Conservation (phyloP, 495 filamentous ascomycete species). For the Bacidia rubella region DNA sequence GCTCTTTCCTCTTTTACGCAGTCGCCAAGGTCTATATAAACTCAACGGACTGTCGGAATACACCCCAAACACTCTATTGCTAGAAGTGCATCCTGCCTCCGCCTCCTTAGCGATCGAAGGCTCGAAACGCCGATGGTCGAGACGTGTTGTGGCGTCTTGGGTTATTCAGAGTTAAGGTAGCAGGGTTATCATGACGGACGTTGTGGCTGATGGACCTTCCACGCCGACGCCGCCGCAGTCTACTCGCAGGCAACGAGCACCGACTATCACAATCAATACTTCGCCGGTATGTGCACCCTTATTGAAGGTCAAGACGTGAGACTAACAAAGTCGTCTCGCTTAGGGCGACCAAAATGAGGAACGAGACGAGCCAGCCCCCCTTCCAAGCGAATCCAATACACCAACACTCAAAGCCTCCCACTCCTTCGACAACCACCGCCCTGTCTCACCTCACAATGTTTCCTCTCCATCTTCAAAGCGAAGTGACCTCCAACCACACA, state of each 20-base stretch:
- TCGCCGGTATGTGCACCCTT: slow-evolving; percentile 43
- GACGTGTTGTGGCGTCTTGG: not conserved
- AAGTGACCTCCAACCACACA: slow-evolving; percentile 34
- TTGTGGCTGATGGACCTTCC: slow-evolving; percentile 12
- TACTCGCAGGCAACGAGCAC: slow-evolving; percentile 31
- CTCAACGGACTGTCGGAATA: too few species aligned
- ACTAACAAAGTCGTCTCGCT: slow-evolving; percentile 17
- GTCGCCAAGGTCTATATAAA: too few species aligned
- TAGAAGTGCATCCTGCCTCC: not conserved
- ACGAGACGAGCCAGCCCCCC: slow-evolving; percentile 9
- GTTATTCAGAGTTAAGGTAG: not conserved
- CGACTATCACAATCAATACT: slow-evolving; percentile 66
- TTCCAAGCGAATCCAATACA: slow-evolving; percentile 27
- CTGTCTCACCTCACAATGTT: slow-evolving; percentile 83
- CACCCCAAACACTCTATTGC: too few species aligned
- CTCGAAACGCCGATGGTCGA: not conserved
- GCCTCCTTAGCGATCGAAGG: not conserved
- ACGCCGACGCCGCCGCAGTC: slow-evolving; percentile 2
- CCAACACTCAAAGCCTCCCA: slow-evolving; percentile 44
- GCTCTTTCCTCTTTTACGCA: not conserved
- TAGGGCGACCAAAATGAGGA: slow-evolving; percentile 22
- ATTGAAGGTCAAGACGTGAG: slow-evolving; percentile 15
- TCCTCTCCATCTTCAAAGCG: slow-evolving; percentile 52
- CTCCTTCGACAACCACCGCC: slow-evolving; percentile 63
- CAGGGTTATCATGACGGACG: slow-evolving; percentile 15